Conservation (phyloP, 257 asterid species). For the Forsythia viridissima region DNA sequence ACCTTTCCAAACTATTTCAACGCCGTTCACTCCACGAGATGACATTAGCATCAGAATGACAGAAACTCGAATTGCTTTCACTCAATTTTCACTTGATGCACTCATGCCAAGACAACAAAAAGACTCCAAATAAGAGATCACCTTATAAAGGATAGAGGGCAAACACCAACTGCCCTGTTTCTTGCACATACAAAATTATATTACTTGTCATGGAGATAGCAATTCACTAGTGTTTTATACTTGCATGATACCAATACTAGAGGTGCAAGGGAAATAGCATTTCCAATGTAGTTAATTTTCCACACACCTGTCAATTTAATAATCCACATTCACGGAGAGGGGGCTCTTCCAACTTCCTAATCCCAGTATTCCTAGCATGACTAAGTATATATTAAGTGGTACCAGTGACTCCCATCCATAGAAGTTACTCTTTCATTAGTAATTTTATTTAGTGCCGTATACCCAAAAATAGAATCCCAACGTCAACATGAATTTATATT, state of each 20-base stretch:
- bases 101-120: background rate
- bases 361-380: background rate
- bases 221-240: background rate
- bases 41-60: background rate
- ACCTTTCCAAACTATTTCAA: background rate
- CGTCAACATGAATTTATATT: background rate
- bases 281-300: background rate
- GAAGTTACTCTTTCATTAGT: background rate
- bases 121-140: background rate
- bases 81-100: background rate
- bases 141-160: background rate
- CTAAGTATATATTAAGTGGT: background rate
- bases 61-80: background rate
- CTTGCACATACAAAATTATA: background rate
- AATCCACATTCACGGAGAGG: background rate
- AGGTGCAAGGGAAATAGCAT: background rate
- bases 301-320: background rate
- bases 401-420: background rate
- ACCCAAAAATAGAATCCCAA: background rate
- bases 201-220: background rate
- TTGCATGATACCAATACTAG: background rate
- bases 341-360: background rate
- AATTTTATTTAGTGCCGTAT: background rate
- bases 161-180: background rate
- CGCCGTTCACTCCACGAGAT: background rate